Percentiles rank a stretch among this genome's conserved stretches.
These are phyloP conservation scores for Penicillium sp. DNA, from an alignment of 2,329 filamentous ascomycete genomes.

Conservation along the genomic window DNA sequence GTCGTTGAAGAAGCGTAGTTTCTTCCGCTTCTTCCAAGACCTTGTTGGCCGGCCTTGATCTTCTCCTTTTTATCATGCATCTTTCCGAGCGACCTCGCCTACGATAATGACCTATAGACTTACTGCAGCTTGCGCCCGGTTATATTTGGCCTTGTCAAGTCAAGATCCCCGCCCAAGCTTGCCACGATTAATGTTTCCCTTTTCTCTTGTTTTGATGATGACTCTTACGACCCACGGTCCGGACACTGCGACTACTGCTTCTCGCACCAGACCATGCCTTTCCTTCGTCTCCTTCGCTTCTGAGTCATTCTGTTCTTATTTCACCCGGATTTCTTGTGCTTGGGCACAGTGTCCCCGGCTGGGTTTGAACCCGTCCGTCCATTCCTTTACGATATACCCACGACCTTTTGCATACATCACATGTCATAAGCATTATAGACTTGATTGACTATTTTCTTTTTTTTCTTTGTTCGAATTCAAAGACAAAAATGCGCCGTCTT, in stretches of 20 bases:
- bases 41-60: conserved; percentile 38
- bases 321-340: conserved; percentile 3
- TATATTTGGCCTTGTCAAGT: not conserved
- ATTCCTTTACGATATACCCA: conserved; percentile 24
- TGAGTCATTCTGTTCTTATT: conserved; percentile 16
- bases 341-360: conserved; percentile 7
- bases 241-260: conserved; percentile 37
- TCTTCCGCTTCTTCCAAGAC: conserved; percentile 49
- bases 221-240: conserved; percentile 33
- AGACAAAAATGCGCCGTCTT: conserved; percentile 12
- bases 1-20: conserved; percentile 45
- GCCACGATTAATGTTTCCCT: conserved; percentile 37
- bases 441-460: not conserved
- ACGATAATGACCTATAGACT: conserved; percentile 34
- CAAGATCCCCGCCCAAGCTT: not conserved
- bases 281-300: conserved; percentile 26
- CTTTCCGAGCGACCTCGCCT: conserved; percentile 15
- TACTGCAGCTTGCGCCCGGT: conserved; percentile 28
- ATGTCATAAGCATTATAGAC: conserved; percentile 2
- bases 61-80: conserved; percentile 7
- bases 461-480: conserved; percentile 1
- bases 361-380: conserved; percentile 21
- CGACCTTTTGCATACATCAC: not conserved
- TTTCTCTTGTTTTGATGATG: conserved; percentile 24
- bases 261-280: conserved; percentile 34